These are phyloP conservation scores for Whalleya microplaca DNA, from an alignment of 2,329 filamentous ascomycete species.

Conservation along the genomic window DNA sequence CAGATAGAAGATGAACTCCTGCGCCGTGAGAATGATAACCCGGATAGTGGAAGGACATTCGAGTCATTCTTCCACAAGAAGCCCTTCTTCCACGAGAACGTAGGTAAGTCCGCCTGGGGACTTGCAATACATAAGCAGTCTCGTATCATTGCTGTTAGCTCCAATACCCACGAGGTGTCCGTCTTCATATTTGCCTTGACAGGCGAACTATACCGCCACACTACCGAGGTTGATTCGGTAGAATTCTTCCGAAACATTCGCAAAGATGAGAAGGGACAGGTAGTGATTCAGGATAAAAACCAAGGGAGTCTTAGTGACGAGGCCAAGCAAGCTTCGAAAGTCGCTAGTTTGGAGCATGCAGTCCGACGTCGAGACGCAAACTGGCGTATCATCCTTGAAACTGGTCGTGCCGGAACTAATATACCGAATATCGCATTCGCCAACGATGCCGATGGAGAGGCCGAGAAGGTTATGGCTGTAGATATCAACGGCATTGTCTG, in stretches of 20 bases:
- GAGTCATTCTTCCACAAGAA: too few relatives aligned
- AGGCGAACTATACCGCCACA: conserved; percentile 10
- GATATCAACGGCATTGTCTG: conserved; percentile 55
- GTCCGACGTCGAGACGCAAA: conserved; percentile 48
- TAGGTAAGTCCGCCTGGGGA: conserved; percentile 84
- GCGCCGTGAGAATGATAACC: conserved; percentile 30
- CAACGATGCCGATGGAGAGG: conserved; percentile 50
- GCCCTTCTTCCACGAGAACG: conserved; percentile 75
- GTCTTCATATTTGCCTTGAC: conserved; percentile 41
- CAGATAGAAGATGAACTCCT: conserved; percentile 43
- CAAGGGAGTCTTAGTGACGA: background rate
- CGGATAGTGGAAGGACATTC: conserved; percentile 1
- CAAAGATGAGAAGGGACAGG: conserved; percentile 24
- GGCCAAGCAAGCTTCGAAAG: conserved; percentile 8
- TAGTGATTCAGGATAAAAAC: conserved; percentile 1
- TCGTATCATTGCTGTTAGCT: conserved; percentile 83
- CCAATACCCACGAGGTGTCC: conserved; percentile 60
- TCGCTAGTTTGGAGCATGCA: conserved; percentile 35
- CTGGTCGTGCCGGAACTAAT: conserved; percentile 47
- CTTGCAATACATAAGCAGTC: conserved; percentile 79
- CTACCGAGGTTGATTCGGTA: conserved; percentile 4
- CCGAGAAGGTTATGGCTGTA: conserved; percentile 53
- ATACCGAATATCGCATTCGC: conserved; percentile 58
- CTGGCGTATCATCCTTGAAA: conserved; percentile 54
- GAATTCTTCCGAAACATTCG: conserved; percentile 28